phyloP scores from a whole-genome alignment of 495 filamentous ascomycete species.

The Xeromyces bisporus region DNA sequence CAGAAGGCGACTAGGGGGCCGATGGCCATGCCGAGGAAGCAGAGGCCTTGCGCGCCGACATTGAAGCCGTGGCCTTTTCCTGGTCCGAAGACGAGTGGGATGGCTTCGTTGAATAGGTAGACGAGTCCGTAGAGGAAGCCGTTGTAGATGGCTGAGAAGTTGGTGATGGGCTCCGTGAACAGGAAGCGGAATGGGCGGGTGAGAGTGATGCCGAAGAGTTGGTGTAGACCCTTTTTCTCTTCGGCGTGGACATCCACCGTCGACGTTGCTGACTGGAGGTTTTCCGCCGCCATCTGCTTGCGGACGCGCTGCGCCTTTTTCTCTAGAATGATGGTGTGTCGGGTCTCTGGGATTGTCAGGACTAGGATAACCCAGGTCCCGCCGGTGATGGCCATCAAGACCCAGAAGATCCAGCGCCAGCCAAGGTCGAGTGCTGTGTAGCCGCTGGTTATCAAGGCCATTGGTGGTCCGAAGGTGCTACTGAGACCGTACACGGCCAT shows the following conservation, averaged over 20 bases:
- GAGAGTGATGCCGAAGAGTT: slow-evolving; percentile 40
- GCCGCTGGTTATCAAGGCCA: slow-evolving; percentile 25
- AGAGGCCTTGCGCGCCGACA: slow-evolving; percentile 17
- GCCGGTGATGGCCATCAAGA: slow-evolving; percentile 29
- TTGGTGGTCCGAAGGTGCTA: slow-evolving; percentile 23
- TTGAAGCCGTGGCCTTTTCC: slow-evolving; percentile 27
- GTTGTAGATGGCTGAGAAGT: slow-evolving; percentile 37
- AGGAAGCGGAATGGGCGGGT: slow-evolving; percentile 32
- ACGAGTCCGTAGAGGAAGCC: slow-evolving; percentile 49
- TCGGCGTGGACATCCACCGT: slow-evolving; percentile 19
- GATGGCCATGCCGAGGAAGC: slow-evolving; percentile 26
- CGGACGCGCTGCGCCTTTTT: slow-evolving; percentile 31
- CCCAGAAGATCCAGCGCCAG: slow-evolving; percentile 30
- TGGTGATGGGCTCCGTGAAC: slow-evolving; percentile 35
- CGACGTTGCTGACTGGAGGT: slow-evolving; percentile 28
- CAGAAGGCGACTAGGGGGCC: slow-evolving; percentile 25
- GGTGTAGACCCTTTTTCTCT: slow-evolving; percentile 31
- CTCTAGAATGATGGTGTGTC: slow-evolving; percentile 33
- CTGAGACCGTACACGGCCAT: slow-evolving; percentile 39
- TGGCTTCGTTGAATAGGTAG: slow-evolving; percentile 41
- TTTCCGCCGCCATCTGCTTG: slow-evolving; percentile 32
- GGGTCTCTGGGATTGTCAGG: slow-evolving; percentile 26
- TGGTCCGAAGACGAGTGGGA: slow-evolving; percentile 27
- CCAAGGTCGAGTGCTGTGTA: slow-evolving; percentile 21
- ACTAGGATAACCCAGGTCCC: slow-evolving; percentile 24